Percentiles rank a stretch among this genome's conserved stretches.
Conservation (phyloP, 1,284 basidiomycete genomes). For the Moesziomyces sp. region DNA sequence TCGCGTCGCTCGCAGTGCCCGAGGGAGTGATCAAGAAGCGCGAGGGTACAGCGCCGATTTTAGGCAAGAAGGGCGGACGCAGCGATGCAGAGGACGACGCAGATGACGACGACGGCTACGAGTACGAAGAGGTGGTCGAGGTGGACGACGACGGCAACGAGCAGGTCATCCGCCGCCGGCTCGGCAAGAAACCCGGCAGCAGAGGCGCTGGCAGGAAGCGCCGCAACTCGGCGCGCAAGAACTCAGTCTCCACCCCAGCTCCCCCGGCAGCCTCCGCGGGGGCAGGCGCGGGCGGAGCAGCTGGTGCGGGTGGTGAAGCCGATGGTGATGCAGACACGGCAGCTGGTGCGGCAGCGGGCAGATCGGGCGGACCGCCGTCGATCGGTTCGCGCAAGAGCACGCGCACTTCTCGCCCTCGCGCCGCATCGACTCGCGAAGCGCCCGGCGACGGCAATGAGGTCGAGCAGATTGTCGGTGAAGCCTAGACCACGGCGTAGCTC, state of each 20-base stretch:
- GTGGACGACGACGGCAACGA: slow-evolving; percentile 51
- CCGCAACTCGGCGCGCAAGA: slow-evolving; percentile 24
- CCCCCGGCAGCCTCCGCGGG: slow-evolving; percentile 2
- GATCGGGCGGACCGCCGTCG: slow-evolving; percentile 21
- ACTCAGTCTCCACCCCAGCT: slow-evolving; percentile 19
- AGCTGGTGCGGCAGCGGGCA: slow-evolving; percentile 3
- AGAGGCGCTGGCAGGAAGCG: slow-evolving; percentile 24
- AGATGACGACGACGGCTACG: slow-evolving; percentile 41
- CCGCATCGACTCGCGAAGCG: slow-evolving; percentile 18
- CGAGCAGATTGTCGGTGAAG: slow-evolving; percentile 44
- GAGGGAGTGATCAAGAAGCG: slow-evolving; percentile 33
- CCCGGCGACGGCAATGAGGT: slow-evolving; percentile 35
- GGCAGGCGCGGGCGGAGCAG: neutral
- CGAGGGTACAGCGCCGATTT: slow-evolving; percentile 22
- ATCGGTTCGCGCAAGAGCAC: slow-evolving; percentile 25
- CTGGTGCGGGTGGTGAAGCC: neutral
- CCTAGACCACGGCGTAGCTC: slow-evolving; percentile 1
- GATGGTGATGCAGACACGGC: neutral
- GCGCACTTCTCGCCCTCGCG: slow-evolving; percentile 11
- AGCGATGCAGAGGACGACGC: slow-evolving; percentile 32
- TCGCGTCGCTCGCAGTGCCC: slow-evolving; percentile 13
- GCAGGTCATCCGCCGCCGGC: slow-evolving; percentile 31
- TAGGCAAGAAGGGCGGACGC: slow-evolving; percentile 29
- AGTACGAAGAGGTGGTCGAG: slow-evolving; percentile 54
- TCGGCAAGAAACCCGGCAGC: slow-evolving; percentile 35